phyloP scores from a whole-genome alignment of 805 yeast species.

The Candida ipomoeae region DNA sequence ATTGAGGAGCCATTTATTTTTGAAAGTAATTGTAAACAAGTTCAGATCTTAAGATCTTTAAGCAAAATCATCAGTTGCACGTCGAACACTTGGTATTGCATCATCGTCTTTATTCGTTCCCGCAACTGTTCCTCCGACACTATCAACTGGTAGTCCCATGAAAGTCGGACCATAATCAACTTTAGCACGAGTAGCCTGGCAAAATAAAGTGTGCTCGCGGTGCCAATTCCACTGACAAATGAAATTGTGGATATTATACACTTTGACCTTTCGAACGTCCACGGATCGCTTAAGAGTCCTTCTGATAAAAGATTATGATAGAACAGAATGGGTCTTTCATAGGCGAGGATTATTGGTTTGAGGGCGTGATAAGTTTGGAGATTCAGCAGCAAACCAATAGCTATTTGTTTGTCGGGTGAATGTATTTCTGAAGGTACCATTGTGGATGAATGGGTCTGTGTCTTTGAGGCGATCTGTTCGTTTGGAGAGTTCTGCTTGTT shows the following conservation, averaged over 20 bases:
- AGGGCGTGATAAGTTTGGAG: neutral
- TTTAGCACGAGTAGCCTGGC: slow-evolving; percentile 10
- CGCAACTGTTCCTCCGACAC: slow-evolving; percentile 9
- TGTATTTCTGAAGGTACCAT: too few species aligned
- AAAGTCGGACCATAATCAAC: slow-evolving; percentile 10
- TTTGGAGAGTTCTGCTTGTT: too few species aligned
- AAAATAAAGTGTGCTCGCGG: slow-evolving; percentile 4
- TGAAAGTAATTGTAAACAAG: neutral
- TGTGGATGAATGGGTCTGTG: too few species aligned
- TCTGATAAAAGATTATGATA: slow-evolving; percentile 11
- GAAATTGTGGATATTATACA: slow-evolving; percentile 18
- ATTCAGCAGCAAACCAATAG: too few species aligned
- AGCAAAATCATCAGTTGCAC: slow-evolving; percentile 12
- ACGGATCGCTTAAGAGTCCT: slow-evolving; percentile 10
- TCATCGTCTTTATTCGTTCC: slow-evolving; percentile 17
- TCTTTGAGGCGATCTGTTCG: too few species aligned
- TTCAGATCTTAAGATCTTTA: neutral
- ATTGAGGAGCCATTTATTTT: neutral
- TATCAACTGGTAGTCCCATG: slow-evolving; percentile 7
- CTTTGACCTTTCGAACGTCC: slow-evolving; percentile 19
- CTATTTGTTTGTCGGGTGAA: too few species aligned
- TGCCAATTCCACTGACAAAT: slow-evolving; percentile 9
- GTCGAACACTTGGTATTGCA: slow-evolving; percentile 19
- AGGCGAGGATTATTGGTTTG: neutral
- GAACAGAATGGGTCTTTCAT: slow-evolving; percentile 10